A percentile compares a stretch with the other conserved stretches of the same genome.
phyloP scores from a whole-genome alignment of 176 grass and related monocot species.

The Cenchrus americanus region DNA sequence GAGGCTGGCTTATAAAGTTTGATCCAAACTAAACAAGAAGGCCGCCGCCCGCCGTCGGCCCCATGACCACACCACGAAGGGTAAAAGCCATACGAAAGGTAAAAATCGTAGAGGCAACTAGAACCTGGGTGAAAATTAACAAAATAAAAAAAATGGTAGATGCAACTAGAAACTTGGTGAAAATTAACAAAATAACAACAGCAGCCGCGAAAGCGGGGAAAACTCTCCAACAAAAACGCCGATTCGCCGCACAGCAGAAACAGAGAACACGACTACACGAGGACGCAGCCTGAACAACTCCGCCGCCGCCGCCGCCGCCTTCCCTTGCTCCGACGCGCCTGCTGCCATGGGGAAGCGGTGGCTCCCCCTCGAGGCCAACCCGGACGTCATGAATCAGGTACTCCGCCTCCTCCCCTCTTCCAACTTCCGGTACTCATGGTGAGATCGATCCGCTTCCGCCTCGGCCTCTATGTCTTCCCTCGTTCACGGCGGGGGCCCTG shows the following conservation, averaged over 20 bases:
- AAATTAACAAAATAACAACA: too few species aligned
- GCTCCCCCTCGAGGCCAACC: slow-evolving; percentile 89
- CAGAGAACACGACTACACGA: background rate
- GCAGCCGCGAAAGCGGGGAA: too few species aligned
- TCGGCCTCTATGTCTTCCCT: background rate
- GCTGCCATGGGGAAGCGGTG: slow-evolving; percentile 70
- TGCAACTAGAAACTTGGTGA: too few species aligned
- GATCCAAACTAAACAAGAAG: too few species aligned
- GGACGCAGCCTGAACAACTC: background rate
- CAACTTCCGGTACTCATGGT: background rate
- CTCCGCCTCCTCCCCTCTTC: background rate
- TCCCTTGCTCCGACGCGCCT: slow-evolving; percentile 28
- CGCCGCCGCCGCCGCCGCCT: background rate
- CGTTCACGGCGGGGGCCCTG: background rate
- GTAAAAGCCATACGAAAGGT: too few species aligned
- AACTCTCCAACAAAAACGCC: too few species aligned
- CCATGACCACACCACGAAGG: too few species aligned
- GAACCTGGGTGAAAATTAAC: too few species aligned
- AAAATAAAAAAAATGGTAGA: too few species aligned
- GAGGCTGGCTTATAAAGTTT: too few species aligned
- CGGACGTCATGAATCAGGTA: slow-evolving; percentile 97
- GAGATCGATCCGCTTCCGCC: background rate
- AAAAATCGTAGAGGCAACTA: too few species aligned
- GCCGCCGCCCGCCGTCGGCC: too few species aligned
- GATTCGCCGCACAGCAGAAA: background rate